Base-by-base conservation (phyloP, 164 flowering plant species). In the Buxus sempervirens region DNA sequence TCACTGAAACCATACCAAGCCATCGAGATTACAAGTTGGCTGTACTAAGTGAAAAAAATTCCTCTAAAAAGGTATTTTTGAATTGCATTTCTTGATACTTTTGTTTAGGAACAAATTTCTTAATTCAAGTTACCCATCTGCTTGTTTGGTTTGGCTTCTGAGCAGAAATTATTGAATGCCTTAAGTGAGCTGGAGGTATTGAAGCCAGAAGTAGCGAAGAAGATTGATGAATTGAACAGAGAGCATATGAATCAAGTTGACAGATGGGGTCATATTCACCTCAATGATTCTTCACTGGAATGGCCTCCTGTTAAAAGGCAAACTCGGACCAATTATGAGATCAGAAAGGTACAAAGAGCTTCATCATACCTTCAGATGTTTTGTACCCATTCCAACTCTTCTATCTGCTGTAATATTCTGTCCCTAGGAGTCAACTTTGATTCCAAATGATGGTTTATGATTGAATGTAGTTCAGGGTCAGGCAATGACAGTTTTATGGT, bases 1-100 rank as follows among this genome's bases (percentile, higher is more conserved):
- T 84, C 15, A 62, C 84, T 25, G 97, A 95, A 78, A 95, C 98
- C 26, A 91, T 95, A 75, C 97, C 98, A 61, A 54, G 80, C 70
- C 98, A 95, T 82, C 83, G 82, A 70, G 97, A 91, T 67, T 95
- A 88, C 75, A 78, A 77, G 66, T 59, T 74, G 53, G 72, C 85
- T 67, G 54, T 70, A n/a, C 86, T 75, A 69, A 82, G 74, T 77
- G 73, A 84, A 48, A 88, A 77, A 59, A 42, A 36, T 68, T 76
- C 64, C 57, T 79, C 83, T 70, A 87, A 67, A 68, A 86, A 82
- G 96, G 97, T 89, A 70, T 51, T 20, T 22, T 45, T 36, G 22
- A 25, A 22, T 19, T 66, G 13, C 60, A 55, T 60, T 18, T 66
- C 23, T 9, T 54, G 51, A 23, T 68, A 4, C 64, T 62, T n/a